Base-by-base conservation (phyloP, 1,139 yeast genomes). In the Magnusiomyces clavatus region DNA sequence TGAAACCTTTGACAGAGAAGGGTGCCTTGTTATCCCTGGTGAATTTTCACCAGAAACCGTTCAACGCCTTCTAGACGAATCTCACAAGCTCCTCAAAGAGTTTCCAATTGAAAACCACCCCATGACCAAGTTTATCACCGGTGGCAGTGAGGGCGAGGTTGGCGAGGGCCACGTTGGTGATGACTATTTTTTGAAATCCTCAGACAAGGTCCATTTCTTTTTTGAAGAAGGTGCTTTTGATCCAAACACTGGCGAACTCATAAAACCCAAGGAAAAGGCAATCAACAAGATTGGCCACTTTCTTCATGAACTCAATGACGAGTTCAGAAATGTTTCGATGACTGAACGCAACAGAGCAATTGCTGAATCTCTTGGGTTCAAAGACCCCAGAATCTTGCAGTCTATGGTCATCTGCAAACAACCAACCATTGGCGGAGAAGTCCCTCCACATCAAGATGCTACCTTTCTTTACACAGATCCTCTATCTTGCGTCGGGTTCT, bases 241-340 rank as follows among this genome's bases (percentile, higher is more conserved):
- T 58, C 72, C 35, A 66, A 19, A 39, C 5, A 17, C 4, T 48
- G 60, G 69, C 13, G 85, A 85, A 17, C 70, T 86, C 57, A 64
- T 64, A 42, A 77, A 73, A 61, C 79, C 84, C 12, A 74, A 81
- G 57, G 76, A 75, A 35, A 69, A 69, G 55, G 80, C 92, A 1
- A 75, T 86, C 62, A 86, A 86, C 67, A 86, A 86, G 67, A 81
- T 86, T 43, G 95, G 95, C 6, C 95, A 86, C 63, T 88, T 86
- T 0, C 66, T 86, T 40, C 95, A 86, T 61, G 48, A 35, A n/a
- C 66, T 74, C 35, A 81, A 82, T 56, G 68, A 71, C 0, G 63
- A 65, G 12, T 86, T 82, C 59, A 65, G 66, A 17, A 58, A 69
- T 8, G 65, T 80, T 34, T 81, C 94, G 0, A 72, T 82, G 48